Evolutionary conservation across 257 asterid genomes (phyloP).

Genomic region (Ehretia macrophylla): DNA sequence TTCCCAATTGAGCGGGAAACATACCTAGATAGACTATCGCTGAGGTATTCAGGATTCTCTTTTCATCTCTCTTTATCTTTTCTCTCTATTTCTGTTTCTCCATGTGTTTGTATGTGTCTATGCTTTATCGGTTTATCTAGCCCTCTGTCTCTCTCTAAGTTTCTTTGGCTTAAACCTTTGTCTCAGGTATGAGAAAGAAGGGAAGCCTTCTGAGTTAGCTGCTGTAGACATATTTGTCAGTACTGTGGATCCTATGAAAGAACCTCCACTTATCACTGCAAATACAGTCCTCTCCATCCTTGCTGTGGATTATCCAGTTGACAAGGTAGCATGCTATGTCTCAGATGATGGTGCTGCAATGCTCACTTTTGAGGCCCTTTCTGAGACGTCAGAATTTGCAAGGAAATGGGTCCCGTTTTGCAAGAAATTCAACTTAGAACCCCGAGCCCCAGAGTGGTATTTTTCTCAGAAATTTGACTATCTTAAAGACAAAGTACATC

Average conservation of each 20-base stretch:
- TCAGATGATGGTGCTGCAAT: constrained; percentile 99
- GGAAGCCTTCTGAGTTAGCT: constrained; percentile 84
- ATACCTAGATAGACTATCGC: constrained; percentile 76
- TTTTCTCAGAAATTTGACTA: constrained; percentile 81
- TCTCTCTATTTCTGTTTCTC: neutral
- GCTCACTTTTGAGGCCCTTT: constrained; percentile 97
- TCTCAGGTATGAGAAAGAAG: constrained; percentile 90
- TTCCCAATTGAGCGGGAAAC: constrained; percentile 87
- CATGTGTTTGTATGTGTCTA: neutral
- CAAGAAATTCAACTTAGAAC: constrained; percentile 78
- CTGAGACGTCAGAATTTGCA: constrained; percentile 95
- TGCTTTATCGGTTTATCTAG: neutral
- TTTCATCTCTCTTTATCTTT: neutral
- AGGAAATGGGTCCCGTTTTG: constrained; percentile 98
- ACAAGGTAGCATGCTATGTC: constrained; percentile 89
- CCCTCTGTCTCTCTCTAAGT: neutral
- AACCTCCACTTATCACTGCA: constrained; percentile 96
- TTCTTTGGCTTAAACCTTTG: constrained; percentile 14
- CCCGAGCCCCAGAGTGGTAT: constrained; percentile 97
- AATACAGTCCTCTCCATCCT: constrained; percentile 95
- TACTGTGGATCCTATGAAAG: constrained; percentile 96
- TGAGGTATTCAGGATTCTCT: constrained; percentile 44
- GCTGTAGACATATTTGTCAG: constrained; percentile 82
- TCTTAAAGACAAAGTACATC: constrained; percentile 79
- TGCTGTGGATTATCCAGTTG: constrained; percentile 88